phyloP scores from a whole-genome alignment of 1,284 basidiomycete species.

The Ganoderma lingzhi region DNA sequence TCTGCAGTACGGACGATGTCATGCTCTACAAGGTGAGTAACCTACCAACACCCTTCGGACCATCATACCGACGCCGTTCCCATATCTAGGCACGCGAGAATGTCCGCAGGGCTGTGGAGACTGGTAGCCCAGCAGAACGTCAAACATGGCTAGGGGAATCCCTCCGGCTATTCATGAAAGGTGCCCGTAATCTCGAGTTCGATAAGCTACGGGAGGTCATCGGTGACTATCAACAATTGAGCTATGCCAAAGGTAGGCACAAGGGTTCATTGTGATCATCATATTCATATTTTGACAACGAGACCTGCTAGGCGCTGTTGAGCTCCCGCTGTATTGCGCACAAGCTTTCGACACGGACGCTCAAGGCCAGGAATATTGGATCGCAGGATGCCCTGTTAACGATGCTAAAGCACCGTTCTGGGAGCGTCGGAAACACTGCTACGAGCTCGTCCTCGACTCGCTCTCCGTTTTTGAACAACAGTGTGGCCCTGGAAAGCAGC shows the following conservation, averaged over 20 bases:
- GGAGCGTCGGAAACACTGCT: conserved; percentile 78
- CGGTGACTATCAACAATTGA: conserved; percentile 86
- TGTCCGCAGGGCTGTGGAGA: conserved; percentile 89
- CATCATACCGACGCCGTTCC: neutral
- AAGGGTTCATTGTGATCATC: neutral
- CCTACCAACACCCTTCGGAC: neutral
- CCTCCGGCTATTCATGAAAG: conserved; percentile 87
- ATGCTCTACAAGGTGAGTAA: conserved; percentile 91
- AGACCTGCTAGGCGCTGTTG: conserved; percentile 74
- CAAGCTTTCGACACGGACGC: conserved; percentile 82
- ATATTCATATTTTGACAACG: neutral
- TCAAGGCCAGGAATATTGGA: conserved; percentile 82
- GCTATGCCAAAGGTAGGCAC: conserved; percentile 77
- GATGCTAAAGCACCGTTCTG: conserved; percentile 70
- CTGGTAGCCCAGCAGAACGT: conserved; percentile 75
- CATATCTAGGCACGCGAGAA: conserved; percentile 87
- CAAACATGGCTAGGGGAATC: conserved; percentile 85
- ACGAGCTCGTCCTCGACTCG: conserved; percentile 85
- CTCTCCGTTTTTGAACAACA: conserved; percentile 81
- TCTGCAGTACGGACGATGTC: conserved; percentile 98
- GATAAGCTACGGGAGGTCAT: conserved; percentile 88
- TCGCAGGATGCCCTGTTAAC: conserved; percentile 65
- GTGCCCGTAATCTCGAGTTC: conserved; percentile 84
- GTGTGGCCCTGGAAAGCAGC: conserved; percentile 34
- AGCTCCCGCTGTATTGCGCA: conserved; percentile 89